Conservation (phyloP, 768 basidiomycete genomes). For the Pulveroboletus sp. region DNA sequence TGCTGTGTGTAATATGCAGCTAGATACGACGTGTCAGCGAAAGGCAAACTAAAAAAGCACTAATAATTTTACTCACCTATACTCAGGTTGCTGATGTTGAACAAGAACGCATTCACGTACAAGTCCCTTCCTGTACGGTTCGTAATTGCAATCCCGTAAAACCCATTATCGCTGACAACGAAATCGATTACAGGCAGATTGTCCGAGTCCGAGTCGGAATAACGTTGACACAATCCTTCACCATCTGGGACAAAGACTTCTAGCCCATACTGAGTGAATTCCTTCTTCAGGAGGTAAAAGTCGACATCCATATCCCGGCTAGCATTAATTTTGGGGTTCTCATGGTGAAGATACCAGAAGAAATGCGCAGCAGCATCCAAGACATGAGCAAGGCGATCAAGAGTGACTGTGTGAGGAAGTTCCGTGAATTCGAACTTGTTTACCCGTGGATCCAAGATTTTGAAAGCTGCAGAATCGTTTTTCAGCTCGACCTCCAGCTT, state of each 20-base stretch:
- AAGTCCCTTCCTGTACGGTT: slow-evolving; percentile 1
- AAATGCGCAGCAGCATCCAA: not conserved
- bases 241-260: too few species aligned
- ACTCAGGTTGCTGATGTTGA: not conserved
- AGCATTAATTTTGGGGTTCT: not conserved
- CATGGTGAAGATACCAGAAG: not conserved
- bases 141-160: slow-evolving; percentile 3
- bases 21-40: not conserved
- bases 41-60: not conserved
- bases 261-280: too few species aligned
- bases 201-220: not conserved
- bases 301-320: not conserved
- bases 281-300: not conserved
- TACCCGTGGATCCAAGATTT: not conserved
- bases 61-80: not conserved
- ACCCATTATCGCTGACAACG: not conserved
- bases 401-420: not conserved
- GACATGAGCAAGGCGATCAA: not conserved
- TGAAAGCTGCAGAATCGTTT: not conserved
- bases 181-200: not conserved
- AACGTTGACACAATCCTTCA: not conserved
- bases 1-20: not conserved
- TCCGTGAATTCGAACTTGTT: not conserved
- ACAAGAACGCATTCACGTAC: not conserved
- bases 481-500: slow-evolving; percentile 1